phyloP scores from a whole-genome alignment of 83 land plant genomes.

The Thuja plicata region DNA sequence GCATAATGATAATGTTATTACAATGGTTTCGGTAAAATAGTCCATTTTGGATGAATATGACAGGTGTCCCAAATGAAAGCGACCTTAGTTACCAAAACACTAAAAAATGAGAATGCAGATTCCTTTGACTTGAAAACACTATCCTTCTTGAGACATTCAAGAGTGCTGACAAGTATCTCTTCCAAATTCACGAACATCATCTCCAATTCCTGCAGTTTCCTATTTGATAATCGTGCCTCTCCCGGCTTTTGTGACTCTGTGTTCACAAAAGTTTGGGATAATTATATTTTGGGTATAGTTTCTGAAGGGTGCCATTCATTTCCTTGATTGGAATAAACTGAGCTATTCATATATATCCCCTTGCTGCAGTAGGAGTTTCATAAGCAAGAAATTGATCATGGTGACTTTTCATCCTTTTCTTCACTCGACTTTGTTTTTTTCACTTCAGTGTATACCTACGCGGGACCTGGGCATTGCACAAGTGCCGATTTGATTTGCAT shows the following conservation, averaged over 20 bases:
- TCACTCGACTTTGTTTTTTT: too few relatives aligned
- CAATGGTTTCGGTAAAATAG: too few relatives aligned
- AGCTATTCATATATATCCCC: conserved; percentile 43
- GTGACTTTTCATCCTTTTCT: too few relatives aligned
- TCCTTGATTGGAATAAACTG: conserved; percentile 17
- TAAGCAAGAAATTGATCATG: too few relatives aligned
- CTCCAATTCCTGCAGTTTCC: conserved; percentile 33
- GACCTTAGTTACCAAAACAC: background rate
- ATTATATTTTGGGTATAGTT: conserved; percentile 33
- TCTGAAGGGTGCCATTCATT: conserved; percentile 26
- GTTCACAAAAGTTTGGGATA: conserved; percentile 29
- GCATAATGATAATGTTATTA: too few relatives aligned
- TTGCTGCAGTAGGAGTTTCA: conserved; percentile 39
- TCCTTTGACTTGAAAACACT: conserved; percentile 13
- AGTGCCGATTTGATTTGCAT: too few relatives aligned
- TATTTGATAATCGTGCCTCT: background rate
- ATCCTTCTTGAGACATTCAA: conserved; percentile 15
- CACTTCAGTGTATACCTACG: too few relatives aligned
- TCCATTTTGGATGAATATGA: too few relatives aligned
- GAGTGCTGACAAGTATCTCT: conserved; percentile 27
- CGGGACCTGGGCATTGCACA: too few relatives aligned
- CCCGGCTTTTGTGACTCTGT: background rate
- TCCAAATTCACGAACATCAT: conserved; percentile 28
- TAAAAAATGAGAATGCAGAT: background rate
- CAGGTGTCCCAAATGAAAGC: too few relatives aligned